Conservation (phyloP, 805 yeast genomes). For the Blastobotrys peoriensis region DNA sequence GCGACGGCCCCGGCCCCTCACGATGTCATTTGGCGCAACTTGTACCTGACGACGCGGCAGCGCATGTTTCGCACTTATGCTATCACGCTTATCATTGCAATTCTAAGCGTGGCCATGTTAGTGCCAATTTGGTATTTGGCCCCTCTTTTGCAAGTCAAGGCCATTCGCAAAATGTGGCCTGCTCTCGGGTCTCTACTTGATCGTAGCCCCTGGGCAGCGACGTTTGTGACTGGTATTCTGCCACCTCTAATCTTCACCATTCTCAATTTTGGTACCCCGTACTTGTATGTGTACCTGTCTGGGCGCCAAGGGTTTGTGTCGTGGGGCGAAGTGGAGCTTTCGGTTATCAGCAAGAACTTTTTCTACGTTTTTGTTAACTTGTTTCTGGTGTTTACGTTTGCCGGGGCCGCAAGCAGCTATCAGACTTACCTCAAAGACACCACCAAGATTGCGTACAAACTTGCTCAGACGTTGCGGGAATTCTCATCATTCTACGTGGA, state of each 20-base stretch:
- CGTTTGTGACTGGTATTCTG: conserved; percentile 76
- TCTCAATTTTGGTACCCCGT: conserved; percentile 78
- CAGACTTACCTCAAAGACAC: conserved; percentile 84
- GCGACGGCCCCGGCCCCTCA: conserved; percentile 92
- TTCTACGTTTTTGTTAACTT: conserved; percentile 91
- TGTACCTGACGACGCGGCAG: conserved; percentile 71
- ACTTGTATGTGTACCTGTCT: conserved; percentile 76
- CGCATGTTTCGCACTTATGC: conserved; percentile 57
- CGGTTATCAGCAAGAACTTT: conserved; percentile 87
- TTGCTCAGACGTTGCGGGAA: conserved; percentile 75
- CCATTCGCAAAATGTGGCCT: conserved; percentile 80
- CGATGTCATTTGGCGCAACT: conserved; percentile 89
- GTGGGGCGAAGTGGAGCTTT: conserved; percentile 85
- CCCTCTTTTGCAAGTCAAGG: conserved; percentile 68
- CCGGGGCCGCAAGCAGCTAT: conserved; percentile 80
- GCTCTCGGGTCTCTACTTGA: conserved; percentile 62
- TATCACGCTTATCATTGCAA: conserved; percentile 61
- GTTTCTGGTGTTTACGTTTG: conserved; percentile 88
- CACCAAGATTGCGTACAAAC: conserved; percentile 76
- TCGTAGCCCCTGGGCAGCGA: conserved; percentile 63
- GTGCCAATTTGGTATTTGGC: conserved; percentile 84
- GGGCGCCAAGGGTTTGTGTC: conserved; percentile 84
- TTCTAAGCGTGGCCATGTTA: conserved; percentile 65
- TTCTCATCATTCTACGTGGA: conserved; percentile 87
- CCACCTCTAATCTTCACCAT: conserved; percentile 90